These are phyloP conservation scores for Laguncularia racemosa DNA, from an alignment of 345 rosid species.

Conservation along the genomic window DNA sequence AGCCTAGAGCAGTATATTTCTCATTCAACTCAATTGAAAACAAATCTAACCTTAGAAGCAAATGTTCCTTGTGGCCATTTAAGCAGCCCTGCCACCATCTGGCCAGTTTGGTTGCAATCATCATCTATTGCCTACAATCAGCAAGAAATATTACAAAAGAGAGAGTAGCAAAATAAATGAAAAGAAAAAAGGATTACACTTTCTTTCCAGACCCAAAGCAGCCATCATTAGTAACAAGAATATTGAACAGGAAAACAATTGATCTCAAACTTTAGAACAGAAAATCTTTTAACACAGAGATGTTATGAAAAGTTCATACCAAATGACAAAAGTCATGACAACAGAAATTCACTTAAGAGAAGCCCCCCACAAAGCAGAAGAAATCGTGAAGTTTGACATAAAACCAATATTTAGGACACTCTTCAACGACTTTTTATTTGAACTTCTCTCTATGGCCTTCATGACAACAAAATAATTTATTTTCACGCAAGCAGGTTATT, in stretches of 20 bases:
- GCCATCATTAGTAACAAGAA: too few species aligned
- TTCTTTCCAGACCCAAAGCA: too few species aligned
- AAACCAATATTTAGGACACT: too few species aligned
- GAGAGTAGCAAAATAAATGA: neutral
- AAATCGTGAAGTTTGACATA: too few species aligned
- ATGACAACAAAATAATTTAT: too few species aligned
- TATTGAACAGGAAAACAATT: neutral
- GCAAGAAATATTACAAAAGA: neutral
- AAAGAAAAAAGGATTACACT: too few species aligned
- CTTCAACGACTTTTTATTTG: too few species aligned
- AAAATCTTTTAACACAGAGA: neutral
- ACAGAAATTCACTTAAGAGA: neutral
- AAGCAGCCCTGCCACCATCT: constrained; percentile 92
- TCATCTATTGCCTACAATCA: constrained; percentile 82
- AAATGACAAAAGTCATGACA: neutral
- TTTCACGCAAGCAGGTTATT: too few species aligned
- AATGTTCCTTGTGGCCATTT: constrained; percentile 96
- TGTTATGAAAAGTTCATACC: neutral
- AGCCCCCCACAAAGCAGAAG: too few species aligned
- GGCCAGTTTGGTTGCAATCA: constrained; percentile 97
- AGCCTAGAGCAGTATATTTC: neutral
- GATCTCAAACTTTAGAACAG: neutral
- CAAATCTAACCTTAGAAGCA: constrained; percentile 74
- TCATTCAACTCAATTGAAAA: too few species aligned
- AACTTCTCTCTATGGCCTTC: too few species aligned